phyloP scores from a whole-genome alignment of 306 rosid genomes.

The Prunus padus region DNA sequence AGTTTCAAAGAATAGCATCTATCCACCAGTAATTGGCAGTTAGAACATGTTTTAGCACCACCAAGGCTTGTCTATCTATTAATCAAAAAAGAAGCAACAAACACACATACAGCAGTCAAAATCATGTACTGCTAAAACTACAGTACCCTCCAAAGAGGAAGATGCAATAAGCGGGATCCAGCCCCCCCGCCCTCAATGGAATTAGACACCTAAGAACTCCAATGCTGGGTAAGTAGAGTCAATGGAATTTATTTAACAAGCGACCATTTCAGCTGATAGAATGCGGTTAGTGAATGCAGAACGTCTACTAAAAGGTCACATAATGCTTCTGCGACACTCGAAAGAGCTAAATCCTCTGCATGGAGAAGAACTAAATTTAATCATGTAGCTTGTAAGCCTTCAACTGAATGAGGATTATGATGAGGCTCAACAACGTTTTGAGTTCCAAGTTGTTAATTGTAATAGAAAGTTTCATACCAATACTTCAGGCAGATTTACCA shows the following conservation, averaged over 20 bases:
- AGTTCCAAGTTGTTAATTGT: neutral
- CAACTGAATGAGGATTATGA: neutral
- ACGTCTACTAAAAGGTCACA: neutral
- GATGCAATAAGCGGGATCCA: too few species aligned
- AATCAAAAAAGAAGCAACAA: too few species aligned
- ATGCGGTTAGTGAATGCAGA: neutral
- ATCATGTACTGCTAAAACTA: neutral
- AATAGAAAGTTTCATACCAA: neutral
- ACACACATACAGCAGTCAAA: constrained; percentile 7
- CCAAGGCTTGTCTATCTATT: neutral
- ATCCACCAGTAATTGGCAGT: constrained; percentile 4
- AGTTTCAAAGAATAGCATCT: constrained; percentile 9
- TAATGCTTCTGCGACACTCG: neutral
- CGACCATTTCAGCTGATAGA: neutral
- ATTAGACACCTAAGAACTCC: neutral
- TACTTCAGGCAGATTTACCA: neutral
- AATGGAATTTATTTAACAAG: neutral
- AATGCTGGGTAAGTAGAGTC: neutral
- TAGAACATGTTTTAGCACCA: neutral
- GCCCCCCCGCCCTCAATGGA: too few species aligned
- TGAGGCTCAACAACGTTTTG: neutral
- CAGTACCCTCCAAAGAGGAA: neutral
- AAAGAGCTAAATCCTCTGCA: constrained; percentile 1
- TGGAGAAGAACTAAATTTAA: neutral
- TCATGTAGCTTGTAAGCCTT: neutral